A percentile compares a stretch with the other conserved stretches of the same genome.
Evolutionary conservation across 179 eudicot species (phyloP).

Genomic region (Carnegiea gigantea): DNA sequence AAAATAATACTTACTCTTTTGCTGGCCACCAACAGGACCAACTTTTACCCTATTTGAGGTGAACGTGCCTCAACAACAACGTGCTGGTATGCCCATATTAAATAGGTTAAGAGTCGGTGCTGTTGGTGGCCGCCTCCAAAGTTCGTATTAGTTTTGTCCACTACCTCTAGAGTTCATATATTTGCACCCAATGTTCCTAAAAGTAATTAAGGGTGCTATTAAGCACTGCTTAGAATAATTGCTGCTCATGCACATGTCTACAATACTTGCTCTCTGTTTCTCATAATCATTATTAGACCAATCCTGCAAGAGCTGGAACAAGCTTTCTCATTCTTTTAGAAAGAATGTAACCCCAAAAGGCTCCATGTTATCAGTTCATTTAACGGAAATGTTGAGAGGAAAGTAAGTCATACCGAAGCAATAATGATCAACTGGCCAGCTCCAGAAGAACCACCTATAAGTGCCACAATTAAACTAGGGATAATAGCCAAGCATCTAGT

Average conservation of each 20-base stretch:
- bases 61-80: too few relatives aligned
- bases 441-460: constrained; percentile 86
- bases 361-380: background rate
- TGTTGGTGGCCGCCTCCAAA: too few relatives aligned
- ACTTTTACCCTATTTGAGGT: too few relatives aligned
- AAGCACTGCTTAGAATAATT: background rate
- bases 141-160: too few relatives aligned
- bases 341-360: background rate
- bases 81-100: too few relatives aligned
- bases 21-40: too few relatives aligned
- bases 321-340: too few relatives aligned
- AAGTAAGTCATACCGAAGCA: constrained; percentile 65
- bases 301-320: too few relatives aligned
- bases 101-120: too few relatives aligned
- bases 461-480: constrained; percentile 90
- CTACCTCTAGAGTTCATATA: too few relatives aligned
- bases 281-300: background rate
- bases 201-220: background rate
- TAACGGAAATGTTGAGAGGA: background rate
- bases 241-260: background rate
- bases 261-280: background rate
- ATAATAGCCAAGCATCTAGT: constrained; percentile 92
- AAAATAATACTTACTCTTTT: too few relatives aligned
- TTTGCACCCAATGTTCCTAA: too few relatives aligned
- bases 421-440: constrained; percentile 92